These are phyloP conservation scores for Metschnikowia baotianmanensis DNA, from an alignment of 805 yeast species.

Conservation along the genomic window DNA sequence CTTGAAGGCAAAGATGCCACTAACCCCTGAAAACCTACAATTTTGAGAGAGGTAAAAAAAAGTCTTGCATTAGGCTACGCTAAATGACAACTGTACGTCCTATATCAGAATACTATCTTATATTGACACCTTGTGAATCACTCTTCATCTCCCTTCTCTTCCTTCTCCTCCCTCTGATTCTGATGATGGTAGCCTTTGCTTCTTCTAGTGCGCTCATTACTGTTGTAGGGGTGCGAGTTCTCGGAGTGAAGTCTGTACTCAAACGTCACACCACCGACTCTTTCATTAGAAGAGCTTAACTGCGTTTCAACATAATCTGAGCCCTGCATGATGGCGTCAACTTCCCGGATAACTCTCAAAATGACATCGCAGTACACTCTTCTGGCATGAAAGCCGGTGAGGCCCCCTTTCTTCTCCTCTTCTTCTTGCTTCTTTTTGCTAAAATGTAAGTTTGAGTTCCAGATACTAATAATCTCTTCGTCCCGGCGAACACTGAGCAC, in stretches of 20 bases:
- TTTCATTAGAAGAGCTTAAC: slow-evolving; percentile 36
- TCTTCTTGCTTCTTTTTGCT: slow-evolving; percentile 23
- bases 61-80: too few relatives aligned
- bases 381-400: slow-evolving; percentile 44
- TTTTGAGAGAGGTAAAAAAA: too few relatives aligned
- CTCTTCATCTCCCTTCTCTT: slow-evolving; percentile 6
- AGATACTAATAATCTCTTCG: slow-evolving; percentile 57
- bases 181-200: slow-evolving; percentile 17
- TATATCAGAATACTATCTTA: too few relatives aligned
- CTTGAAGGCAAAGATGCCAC: too few relatives aligned
- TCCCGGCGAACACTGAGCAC: slow-evolving; percentile 58
- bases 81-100: too few relatives aligned
- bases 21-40: too few relatives aligned
- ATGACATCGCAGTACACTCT: slow-evolving; percentile 47
- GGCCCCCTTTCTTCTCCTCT: slow-evolving; percentile 25
- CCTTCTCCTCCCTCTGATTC: slow-evolving; percentile 10
- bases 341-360: slow-evolving; percentile 45
- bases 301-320: slow-evolving; percentile 30
- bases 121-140: too few relatives aligned
- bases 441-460: slow-evolving; percentile 54
- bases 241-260: slow-evolving; percentile 49
- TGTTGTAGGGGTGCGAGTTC: slow-evolving; percentile 15
- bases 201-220: slow-evolving; percentile 15
- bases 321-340: slow-evolving; percentile 42
- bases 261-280: slow-evolving; percentile 45